Evolutionary conservation across 139 green algal species (phyloP).

Genomic region (Gonium pectorale): DNA sequence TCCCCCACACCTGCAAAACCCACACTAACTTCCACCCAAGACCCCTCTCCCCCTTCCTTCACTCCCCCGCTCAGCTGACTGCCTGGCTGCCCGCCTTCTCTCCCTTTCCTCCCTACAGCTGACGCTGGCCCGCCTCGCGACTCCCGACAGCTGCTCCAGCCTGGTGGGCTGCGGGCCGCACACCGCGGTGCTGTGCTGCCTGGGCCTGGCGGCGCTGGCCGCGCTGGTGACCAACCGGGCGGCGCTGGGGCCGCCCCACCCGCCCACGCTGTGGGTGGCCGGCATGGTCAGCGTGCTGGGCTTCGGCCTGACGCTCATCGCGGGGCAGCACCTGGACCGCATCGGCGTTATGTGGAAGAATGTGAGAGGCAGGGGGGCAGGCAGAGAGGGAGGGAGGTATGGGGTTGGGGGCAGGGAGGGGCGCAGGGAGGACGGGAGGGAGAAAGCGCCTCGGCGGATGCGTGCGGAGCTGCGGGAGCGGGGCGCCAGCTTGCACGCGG

Average conservation of each 20-base stretch:
- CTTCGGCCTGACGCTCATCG: conserved; percentile 3
- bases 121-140: neutral
- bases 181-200: conserved; percentile 22
- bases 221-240: conserved; percentile 15
- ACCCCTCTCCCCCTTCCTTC: neutral
- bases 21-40: neutral
- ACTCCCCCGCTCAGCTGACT: neutral
- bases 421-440: neutral
- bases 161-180: neutral
- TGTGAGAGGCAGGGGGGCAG: neutral
- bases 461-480: neutral
- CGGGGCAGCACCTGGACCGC: neutral
- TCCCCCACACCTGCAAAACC: no score
- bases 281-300: neutral
- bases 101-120: neutral
- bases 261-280: conserved; percentile 1
- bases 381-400: neutral
- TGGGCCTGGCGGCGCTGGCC: conserved; percentile 1
- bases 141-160: neutral
- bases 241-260: neutral
- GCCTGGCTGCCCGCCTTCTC: neutral
- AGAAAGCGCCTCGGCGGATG: neutral
- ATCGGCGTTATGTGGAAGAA: neutral
- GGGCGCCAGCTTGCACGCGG: neutral
- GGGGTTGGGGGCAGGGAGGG: neutral